These are phyloP conservation scores for Sugiyamaella pinicola DNA, from an alignment of 1,139 yeast genomes.

Conservation along the genomic window DNA sequence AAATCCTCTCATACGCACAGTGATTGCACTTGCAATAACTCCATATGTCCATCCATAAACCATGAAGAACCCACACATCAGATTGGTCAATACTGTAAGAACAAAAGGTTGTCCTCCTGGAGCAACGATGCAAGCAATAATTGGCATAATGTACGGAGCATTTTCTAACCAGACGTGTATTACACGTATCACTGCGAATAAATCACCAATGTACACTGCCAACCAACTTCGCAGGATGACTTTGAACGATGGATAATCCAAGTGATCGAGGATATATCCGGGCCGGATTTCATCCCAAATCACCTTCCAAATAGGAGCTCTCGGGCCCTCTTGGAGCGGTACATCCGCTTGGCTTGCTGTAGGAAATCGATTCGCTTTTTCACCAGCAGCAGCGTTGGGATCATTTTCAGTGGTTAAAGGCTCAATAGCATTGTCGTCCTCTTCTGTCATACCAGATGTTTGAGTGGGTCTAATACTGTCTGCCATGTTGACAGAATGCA, in stretches of 20 bases:
- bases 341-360: background rate
- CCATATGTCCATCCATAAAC: constrained; percentile 32
- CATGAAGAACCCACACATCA: constrained; percentile 28
- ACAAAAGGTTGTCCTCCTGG: constrained; percentile 37
- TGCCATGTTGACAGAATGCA: constrained; percentile 1
- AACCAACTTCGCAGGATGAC: constrained; percentile 37
- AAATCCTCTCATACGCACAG: constrained; percentile 34
- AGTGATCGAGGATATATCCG: constrained; percentile 34
- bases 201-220: constrained; percentile 32
- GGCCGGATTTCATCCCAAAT: constrained; percentile 29
- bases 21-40: constrained; percentile 35
- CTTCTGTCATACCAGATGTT: background rate
- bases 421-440: constrained; percentile 1
- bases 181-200: constrained; percentile 29
- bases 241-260: constrained; percentile 34
- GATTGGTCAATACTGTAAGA: constrained; percentile 27
- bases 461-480: background rate
- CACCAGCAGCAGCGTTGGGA: background rate
- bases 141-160: constrained; percentile 35
- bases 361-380: too few relatives aligned
- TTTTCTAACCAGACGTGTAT: constrained; percentile 35
- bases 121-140: constrained; percentile 35
- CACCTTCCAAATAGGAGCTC: background rate
- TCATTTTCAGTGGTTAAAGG: constrained; percentile 4
- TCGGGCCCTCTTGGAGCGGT: background rate